These are phyloP conservation scores for Mixia osmundae DNA, from an alignment of 1,284 basidiomycete species.

Conservation along the genomic window DNA sequence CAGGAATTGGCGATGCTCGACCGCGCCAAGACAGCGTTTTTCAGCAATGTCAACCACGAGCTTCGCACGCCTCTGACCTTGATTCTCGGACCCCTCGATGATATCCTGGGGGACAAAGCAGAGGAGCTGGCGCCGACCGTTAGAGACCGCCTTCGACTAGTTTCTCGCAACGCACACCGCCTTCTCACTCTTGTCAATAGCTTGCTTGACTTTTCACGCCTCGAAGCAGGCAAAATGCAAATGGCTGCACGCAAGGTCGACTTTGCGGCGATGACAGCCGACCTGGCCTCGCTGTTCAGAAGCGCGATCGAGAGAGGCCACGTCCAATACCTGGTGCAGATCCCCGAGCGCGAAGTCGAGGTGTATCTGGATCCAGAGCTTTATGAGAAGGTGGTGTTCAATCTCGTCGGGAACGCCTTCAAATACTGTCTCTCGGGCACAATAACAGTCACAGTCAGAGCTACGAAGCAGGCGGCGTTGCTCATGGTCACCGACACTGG, in stretches of 20 bases:
- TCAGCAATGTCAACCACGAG: slow-evolving; percentile 25
- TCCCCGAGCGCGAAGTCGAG: slow-evolving; percentile 17
- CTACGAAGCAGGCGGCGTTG: slow-evolving; percentile 10
- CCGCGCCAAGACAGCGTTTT: slow-evolving; percentile 18
- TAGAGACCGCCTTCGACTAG: slow-evolving; percentile 13
- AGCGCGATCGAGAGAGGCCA: slow-evolving; percentile 17
- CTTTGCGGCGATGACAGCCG: slow-evolving; percentile 22
- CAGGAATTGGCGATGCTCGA: slow-evolving; percentile 25
- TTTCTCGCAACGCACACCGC: slow-evolving; percentile 15
- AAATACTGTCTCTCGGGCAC: slow-evolving; percentile 13
- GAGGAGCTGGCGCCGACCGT: not conserved
- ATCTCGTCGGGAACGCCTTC: slow-evolving; percentile 23
- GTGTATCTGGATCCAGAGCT: slow-evolving; percentile 24
- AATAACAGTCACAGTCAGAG: slow-evolving; percentile 11
- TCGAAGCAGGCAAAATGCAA: slow-evolving; percentile 17
- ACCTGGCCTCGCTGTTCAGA: slow-evolving; percentile 24
- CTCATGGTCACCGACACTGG: slow-evolving; percentile 23
- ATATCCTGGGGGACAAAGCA: slow-evolving; percentile 6
- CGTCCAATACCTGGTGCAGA: slow-evolving; percentile 21
- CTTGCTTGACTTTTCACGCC: slow-evolving; percentile 14
- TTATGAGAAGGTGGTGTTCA: slow-evolving; percentile 27
- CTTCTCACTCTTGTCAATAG: slow-evolving; percentile 21
- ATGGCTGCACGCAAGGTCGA: slow-evolving; percentile 22
- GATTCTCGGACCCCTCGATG: slow-evolving; percentile 18
- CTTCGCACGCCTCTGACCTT: slow-evolving; percentile 24